Base-by-base conservation (phyloP, 2,329 filamentous ascomycete genomes). In the Myriosclerotinia duriaeana region DNA sequence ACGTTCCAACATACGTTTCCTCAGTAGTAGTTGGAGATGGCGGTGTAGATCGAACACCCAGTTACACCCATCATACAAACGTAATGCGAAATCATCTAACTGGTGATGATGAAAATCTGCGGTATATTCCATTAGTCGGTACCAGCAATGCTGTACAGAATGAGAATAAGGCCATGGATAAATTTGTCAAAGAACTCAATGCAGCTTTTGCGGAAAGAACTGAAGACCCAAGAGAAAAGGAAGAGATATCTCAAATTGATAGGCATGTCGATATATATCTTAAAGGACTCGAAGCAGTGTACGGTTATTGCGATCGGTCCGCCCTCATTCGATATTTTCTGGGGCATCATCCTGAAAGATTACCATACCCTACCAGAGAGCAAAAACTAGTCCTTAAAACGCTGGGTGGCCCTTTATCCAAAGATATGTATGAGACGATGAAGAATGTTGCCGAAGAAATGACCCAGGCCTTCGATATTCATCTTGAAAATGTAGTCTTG, bases 51-150 rank as follows among this genome's bases (percentile, higher is more conserved):
- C 68, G 68, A 22, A 71, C 73, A 36, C 74, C 74, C 20, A 71
- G 56, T 40, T 74, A 74, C 38, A 69, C 53, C 20, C 66, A 69
- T 26, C 66, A 73, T 58, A 74, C 69, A 2, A 70, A 67, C 46
- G 67, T 74, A 26, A 69, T 67, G 17, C 69, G 71, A 30, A 75
- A 74, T 50, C 69, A 74, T 26, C 64, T 74, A 1, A 67, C 67
- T 3, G 69, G 69, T 38, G 74, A 75, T 66, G 69, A 72, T 53
- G 71, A 72, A 36, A 71, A 71, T 46, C 67, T 75, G 11, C 71
- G 69, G 53, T 75, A 70, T 52, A 66, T 73, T 42, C 72, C 73
- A 38, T 71, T 71, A 36, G 46, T 76, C 26, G 69, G 66, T 55
- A 30, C 62, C 64, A 44, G 55, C 56, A 8, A 55, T 48, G 8